Percentiles rank a stretch among this genome's conserved stretches.
These are phyloP conservation scores for Cerrena zonata DNA, from an alignment of 1,284 basidiomycete species.

Conservation along the genomic window DNA sequence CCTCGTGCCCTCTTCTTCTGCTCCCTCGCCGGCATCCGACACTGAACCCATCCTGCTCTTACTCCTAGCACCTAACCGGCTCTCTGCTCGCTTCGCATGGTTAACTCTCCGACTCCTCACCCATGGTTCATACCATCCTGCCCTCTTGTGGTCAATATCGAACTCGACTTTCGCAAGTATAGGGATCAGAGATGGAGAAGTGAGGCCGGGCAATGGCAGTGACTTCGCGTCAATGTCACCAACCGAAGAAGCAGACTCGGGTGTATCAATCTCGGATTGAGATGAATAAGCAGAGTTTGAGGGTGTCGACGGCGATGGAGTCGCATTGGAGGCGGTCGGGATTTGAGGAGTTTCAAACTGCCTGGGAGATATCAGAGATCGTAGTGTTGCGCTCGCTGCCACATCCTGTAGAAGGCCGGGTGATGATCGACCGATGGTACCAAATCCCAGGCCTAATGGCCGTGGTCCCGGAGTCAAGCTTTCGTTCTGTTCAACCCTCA, in stretches of 20 bases:
- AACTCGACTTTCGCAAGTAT: constrained; percentile 86
- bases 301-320: constrained; percentile 50
- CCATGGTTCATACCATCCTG: constrained; percentile 81
- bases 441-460: constrained; percentile 39
- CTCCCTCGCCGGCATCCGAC: constrained; percentile 20
- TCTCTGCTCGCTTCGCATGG: constrained; percentile 49
- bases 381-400: constrained; percentile 30
- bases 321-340: constrained; percentile 31
- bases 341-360: constrained; percentile 31
- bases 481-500: constrained; percentile 62
- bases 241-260: constrained; percentile 47
- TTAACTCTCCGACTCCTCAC: constrained; percentile 55
- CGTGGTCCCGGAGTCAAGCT: constrained; percentile 35
- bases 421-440: constrained; percentile 37
- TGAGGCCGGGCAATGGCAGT: constrained; percentile 60
- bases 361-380: constrained; percentile 43
- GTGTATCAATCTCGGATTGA: constrained; percentile 47
- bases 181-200: constrained; percentile 60
- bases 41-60: constrained; percentile 18
- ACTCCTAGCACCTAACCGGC: constrained; percentile 29
- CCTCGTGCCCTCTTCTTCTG: constrained; percentile 14
- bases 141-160: constrained; percentile 70
- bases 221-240: constrained; percentile 36
- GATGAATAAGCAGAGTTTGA: constrained; percentile 45
- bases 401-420: constrained; percentile 41